These are phyloP conservation scores for Andrographis paniculata DNA, from an alignment of 305 asterid species.

Conservation along the genomic window DNA sequence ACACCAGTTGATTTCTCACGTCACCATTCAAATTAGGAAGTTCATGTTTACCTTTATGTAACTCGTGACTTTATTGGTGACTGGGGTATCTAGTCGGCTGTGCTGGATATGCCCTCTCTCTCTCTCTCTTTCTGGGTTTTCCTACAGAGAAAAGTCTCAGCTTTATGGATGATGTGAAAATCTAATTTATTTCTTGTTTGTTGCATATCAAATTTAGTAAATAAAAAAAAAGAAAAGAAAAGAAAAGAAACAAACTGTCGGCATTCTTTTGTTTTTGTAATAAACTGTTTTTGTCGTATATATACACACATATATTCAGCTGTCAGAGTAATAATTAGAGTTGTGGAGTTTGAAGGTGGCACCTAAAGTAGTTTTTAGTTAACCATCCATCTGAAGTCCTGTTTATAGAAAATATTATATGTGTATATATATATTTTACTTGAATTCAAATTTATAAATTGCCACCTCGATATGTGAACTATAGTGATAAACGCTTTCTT, in stretches of 20 bases:
- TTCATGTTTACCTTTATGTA: not conserved
- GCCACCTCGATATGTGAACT: too few species aligned
- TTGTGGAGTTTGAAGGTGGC: not conserved
- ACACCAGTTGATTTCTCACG: too few species aligned
- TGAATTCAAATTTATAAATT: too few species aligned
- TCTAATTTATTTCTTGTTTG: too few species aligned
- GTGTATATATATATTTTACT: too few species aligned
- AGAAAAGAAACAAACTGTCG: too few species aligned
- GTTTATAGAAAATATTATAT: not conserved
- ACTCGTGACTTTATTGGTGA: not conserved
- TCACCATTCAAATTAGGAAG: not conserved
- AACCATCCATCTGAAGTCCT: not conserved
- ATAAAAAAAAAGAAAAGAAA: too few species aligned
- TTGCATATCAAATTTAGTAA: too few species aligned
- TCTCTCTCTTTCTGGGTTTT: not conserved
- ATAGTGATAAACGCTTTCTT: too few species aligned
- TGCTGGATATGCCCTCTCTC: too few species aligned
- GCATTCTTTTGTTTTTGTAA: not conserved
- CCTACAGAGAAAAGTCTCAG: not conserved
- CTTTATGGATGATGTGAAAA: not conserved
- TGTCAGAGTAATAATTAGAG: not conserved
- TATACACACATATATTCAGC: not conserved
- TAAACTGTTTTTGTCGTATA: not conserved
- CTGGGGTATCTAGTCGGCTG: too few species aligned
- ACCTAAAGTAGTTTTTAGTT: not conserved